Evolutionary conservation across 257 asterid genomes (phyloP).

Genomic region (Primulina huaijiensis): DNA sequence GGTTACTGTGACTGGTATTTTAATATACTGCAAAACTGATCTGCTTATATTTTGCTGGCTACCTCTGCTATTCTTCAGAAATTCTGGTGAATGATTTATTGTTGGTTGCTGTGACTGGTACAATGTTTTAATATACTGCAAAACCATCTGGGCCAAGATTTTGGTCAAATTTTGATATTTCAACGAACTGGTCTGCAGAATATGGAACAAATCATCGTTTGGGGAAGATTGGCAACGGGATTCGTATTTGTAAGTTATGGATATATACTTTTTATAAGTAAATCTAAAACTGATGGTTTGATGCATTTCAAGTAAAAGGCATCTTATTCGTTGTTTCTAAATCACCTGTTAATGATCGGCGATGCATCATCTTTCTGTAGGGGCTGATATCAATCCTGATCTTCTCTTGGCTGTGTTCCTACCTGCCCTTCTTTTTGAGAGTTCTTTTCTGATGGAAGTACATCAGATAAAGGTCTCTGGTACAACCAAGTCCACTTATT

Average conservation of each 20-base stretch:
- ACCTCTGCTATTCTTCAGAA: background rate
- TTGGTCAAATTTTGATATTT: slow-evolving; percentile 17
- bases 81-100: slow-evolving; percentile 7
- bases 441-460: slow-evolving; percentile 90
- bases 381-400: slow-evolving; percentile 93
- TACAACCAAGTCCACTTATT: slow-evolving; percentile 2
- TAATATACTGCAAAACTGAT: background rate
- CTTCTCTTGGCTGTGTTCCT: slow-evolving; percentile 96
- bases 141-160: slow-evolving; percentile 7
- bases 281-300: slow-evolving; percentile 3
- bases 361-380: slow-evolving; percentile 34
- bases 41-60: background rate
- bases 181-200: slow-evolving; percentile 43
- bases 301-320: slow-evolving; percentile 5
- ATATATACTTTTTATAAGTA: slow-evolving; percentile 12
- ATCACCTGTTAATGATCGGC: slow-evolving; percentile 21
- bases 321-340: slow-evolving; percentile 12
- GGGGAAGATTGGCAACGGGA: slow-evolving; percentile 87
- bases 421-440: slow-evolving; percentile 97
- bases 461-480: slow-evolving; percentile 91
- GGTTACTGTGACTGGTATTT: background rate
- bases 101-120: background rate
- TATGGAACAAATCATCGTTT: slow-evolving; percentile 68
- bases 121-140: background rate
- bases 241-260: slow-evolving; percentile 75